phyloP scores from a whole-genome alignment of 1,139 yeast genomes.

The Candida freyschussii region DNA sequence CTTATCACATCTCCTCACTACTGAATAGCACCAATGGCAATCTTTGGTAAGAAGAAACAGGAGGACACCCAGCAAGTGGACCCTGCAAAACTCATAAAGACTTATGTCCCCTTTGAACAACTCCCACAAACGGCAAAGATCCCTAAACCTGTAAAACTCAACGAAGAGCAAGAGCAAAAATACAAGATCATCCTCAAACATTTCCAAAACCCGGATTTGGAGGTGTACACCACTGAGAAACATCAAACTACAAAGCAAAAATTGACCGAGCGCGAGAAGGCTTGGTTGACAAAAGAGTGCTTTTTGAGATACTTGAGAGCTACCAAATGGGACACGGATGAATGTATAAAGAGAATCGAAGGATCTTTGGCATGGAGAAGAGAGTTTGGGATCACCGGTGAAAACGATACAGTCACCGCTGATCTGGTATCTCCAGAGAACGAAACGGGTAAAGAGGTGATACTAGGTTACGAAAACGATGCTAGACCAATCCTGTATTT shows the following conservation, averaged over 20 bases:
- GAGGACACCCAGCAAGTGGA: slow-evolving; percentile 16
- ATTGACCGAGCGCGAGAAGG: slow-evolving; percentile 58
- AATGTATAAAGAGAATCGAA: slow-evolving; percentile 68
- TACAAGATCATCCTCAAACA: slow-evolving; percentile 53
- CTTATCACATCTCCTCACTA: no score
- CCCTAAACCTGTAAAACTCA: slow-evolving; percentile 47
- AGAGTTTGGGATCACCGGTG: slow-evolving; percentile 75
- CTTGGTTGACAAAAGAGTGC: slow-evolving; percentile 90
- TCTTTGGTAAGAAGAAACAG: slow-evolving; percentile 23
- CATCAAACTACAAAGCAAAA: slow-evolving; percentile 29
- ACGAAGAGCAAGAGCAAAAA: slow-evolving; percentile 48
- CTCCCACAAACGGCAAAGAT: slow-evolving; percentile 40
- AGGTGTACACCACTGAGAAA: slow-evolving; percentile 34
- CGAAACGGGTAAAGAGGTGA: slow-evolving; percentile 81
- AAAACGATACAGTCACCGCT: slow-evolving; percentile 46
- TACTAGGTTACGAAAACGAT: slow-evolving; percentile 82
- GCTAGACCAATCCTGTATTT: slow-evolving; percentile 83
- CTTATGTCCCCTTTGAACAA: slow-evolving; percentile 44
- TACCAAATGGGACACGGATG: slow-evolving; percentile 73
- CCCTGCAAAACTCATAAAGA: slow-evolving; percentile 25
- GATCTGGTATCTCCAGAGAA: slow-evolving; percentile 67
- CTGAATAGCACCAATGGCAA: slow-evolving; percentile 14
- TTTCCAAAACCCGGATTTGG: slow-evolving; percentile 43
- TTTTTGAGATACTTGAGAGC: slow-evolving; percentile 82
- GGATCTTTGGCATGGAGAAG: slow-evolving; percentile 85